phyloP scores from a whole-genome alignment of 768 basidiomycete genomes.

The Lactifluus rugatus region DNA sequence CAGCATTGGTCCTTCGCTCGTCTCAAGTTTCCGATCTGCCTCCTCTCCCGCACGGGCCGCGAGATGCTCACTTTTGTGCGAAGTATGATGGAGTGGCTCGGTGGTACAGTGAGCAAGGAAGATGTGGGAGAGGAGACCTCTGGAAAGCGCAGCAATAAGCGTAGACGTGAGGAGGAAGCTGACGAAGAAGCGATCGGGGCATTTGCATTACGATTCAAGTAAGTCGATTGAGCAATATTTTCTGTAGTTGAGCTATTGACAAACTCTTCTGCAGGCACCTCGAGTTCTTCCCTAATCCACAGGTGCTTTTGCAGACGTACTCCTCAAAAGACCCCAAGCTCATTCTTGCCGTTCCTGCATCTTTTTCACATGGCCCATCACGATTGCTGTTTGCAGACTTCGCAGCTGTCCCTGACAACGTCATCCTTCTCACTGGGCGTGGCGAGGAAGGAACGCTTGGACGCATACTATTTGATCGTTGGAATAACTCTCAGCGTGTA shows the following conservation, averaged over 20 bases:
- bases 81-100: constrained; percentile 99
- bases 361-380: constrained; percentile 87
- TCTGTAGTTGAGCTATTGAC: not conserved
- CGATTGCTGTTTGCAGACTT: constrained; percentile 80
- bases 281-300: constrained; percentile 84
- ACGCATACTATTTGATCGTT: constrained; percentile 69
- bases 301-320: constrained; percentile 69
- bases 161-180: constrained; percentile 32
- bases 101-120: constrained; percentile 88
- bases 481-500: constrained; percentile 75
- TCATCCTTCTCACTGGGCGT: constrained; percentile 75
- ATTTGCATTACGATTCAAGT: constrained; percentile 84
- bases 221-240: constrained; percentile 22
- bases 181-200: constrained; percentile 82
- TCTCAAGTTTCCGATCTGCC: constrained; percentile 79
- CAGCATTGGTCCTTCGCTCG: constrained; percentile 94
- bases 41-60: constrained; percentile 81
- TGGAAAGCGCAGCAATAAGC: constrained; percentile 38
- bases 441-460: constrained; percentile 76
- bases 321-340: constrained; percentile 86
- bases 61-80: constrained; percentile 92
- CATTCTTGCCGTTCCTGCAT: constrained; percentile 87
- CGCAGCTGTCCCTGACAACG: constrained; percentile 72
- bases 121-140: constrained; percentile 75
- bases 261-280: constrained; percentile 48